These are phyloP conservation scores for Coemansia furcata DNA, from an alignment of 192 early-diverging fungal species.

Conservation along the genomic window DNA sequence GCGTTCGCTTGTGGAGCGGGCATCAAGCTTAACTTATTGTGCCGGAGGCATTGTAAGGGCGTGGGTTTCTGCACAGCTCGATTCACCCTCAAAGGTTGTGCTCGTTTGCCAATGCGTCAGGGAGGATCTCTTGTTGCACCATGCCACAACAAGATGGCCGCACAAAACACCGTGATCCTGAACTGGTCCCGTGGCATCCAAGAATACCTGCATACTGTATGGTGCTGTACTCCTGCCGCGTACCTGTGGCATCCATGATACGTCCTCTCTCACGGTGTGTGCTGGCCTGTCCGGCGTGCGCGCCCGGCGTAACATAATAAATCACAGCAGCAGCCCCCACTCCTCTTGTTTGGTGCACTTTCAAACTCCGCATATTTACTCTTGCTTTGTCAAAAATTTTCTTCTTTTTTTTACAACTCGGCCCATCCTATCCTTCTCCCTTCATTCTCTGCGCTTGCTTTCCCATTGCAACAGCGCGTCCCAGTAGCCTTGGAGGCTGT, in stretches of 20 bases:
- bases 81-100: background rate
- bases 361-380: conserved; percentile 17
- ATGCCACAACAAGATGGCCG: background rate
- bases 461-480: background rate
- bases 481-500: background rate
- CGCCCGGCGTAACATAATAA: background rate
- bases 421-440: background rate
- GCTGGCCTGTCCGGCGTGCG: background rate
- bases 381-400: background rate
- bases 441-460: background rate
- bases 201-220: conserved; percentile 3
- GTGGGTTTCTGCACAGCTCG: background rate
- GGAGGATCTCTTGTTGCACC: background rate
- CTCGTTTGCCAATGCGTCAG: background rate
- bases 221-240: conserved; percentile 2
- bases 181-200: conserved; percentile 7
- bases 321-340: conserved; percentile 1
- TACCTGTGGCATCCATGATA: background rate
- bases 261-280: background rate
- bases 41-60: background rate
- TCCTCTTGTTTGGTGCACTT: background rate
- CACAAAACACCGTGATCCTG: conserved; percentile 1
- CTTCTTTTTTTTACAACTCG: background rate
- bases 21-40: conserved; percentile 4
- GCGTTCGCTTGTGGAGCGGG: background rate